phyloP scores from a whole-genome alignment of 2,329 filamentous ascomycete species.

The Penicillium sp. region DNA sequence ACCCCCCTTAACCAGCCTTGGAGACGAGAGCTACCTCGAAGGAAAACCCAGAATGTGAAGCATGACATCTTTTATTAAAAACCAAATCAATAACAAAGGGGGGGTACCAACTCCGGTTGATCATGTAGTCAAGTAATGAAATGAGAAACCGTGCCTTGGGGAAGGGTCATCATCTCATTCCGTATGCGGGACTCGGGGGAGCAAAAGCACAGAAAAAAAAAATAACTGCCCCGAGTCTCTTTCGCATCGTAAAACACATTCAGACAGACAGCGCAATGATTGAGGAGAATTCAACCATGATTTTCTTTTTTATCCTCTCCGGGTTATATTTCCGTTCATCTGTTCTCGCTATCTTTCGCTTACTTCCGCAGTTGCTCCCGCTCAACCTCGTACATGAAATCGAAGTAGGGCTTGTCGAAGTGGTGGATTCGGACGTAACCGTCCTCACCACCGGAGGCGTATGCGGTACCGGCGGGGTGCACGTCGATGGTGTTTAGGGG shows the following conservation, averaged over 20 bases:
- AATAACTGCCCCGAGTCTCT: constrained; percentile 29
- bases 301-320: constrained; percentile 16
- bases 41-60: constrained; percentile 30
- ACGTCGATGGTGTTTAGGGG: constrained; percentile 94
- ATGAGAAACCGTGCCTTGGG: constrained; percentile 40
- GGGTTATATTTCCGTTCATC: constrained; percentile 22
- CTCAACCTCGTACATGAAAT: constrained; percentile 99
- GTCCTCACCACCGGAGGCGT: constrained; percentile 95
- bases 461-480: constrained; percentile 87
- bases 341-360: constrained; percentile 16
- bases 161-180: constrained; percentile 37
- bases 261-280: constrained; percentile 35
- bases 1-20: constrained; percentile 12
- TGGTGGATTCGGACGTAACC: constrained; percentile 98
- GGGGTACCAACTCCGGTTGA: constrained; percentile 46
- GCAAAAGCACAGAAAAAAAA: constrained; percentile 13
- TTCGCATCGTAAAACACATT: constrained; percentile 44
- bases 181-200: constrained; percentile 32
- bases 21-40: constrained; percentile 23
- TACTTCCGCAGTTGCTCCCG: constrained; percentile 66
- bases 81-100: constrained; percentile 37
- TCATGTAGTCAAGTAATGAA: constrained; percentile 45
- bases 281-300: constrained; percentile 17
- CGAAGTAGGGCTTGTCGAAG: constrained; percentile 98
- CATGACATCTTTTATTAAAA: constrained; percentile 41